Evolutionary conservation across 2,329 filamentous ascomycete genomes (phyloP), one percentile per base, ranked within the genome.

Genomic region (Colletotrichum gigasporum): DNA sequence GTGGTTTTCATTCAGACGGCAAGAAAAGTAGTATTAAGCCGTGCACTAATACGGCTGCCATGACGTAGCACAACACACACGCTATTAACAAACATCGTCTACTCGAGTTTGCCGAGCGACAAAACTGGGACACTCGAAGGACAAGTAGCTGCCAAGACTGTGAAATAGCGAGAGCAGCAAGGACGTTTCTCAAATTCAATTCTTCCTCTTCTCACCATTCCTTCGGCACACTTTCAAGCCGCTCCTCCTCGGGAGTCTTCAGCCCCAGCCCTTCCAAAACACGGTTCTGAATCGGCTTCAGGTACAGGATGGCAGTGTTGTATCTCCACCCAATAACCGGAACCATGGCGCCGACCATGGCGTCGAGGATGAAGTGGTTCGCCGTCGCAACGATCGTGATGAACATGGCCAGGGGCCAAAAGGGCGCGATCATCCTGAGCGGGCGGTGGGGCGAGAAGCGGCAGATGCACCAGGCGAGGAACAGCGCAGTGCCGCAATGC

Each of bases 351-450:
- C 78, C 78, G 0, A 80, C 70, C 2, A 74, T 45, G 0, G 77
- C 78, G 61, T 80, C 78, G 1, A 72, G 66, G 1, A 80, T 52
- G 41, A 78, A 80, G 54, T 80, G 78, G 32, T 80, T 80, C 5
- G 78, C 78, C 2, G 78, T 80, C 1, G 77, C 75, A 18, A 79
- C 66, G 16, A 80, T 79, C 2, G 78, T 80, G 35, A 80, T 65
- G 22, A 75, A 70, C 80, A 83, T 83, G 9, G 74, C 70, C 3
- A 71, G 52, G 2, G 80, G 80, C 81, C 81, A 83, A 2, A 82
- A 55, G 2, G 76, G 76, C 1, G 79, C 80, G 1, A 82, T 22
- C 0, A 71, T 4, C 0, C 78, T 68, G 10, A 82, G 63, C 9
- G 71, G 56, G 8, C 70, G 68, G 60, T 83, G 80, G 1, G 79